Evolutionary conservation across 2,329 filamentous ascomycete species (phyloP).

Genomic region (Trichoderma aggressivum): DNA sequence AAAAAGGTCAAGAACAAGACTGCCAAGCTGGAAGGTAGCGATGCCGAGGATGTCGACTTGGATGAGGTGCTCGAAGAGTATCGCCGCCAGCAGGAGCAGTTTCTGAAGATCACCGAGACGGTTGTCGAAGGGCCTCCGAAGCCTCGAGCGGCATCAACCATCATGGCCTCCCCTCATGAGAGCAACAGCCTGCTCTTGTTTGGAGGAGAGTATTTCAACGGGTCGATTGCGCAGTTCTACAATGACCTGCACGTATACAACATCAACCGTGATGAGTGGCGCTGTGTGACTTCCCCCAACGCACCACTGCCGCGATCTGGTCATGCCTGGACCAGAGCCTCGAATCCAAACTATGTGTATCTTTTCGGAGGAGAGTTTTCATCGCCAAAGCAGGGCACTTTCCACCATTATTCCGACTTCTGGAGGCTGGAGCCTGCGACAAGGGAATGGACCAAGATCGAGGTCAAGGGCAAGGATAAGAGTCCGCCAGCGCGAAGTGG

Average conservation of each 20-base stretch:
- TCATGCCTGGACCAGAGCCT: conserved; percentile 90
- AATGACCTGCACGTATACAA: conserved; percentile 68
- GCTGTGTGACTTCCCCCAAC: conserved; percentile 84
- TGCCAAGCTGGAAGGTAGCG: conserved; percentile 73
- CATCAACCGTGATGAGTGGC: conserved; percentile 86
- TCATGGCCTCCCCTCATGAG: conserved; percentile 83
- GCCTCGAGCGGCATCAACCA: conserved; percentile 72
- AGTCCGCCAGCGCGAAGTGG: conserved; percentile 82
- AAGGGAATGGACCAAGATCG: conserved; percentile 88
- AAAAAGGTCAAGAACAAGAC: conserved; percentile 74
- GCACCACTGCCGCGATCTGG: conserved; percentile 85
- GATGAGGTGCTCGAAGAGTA: conserved; percentile 93
- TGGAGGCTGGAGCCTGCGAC: conserved; percentile 83
- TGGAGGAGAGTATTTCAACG: conserved; percentile 95
- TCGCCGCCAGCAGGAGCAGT: conserved; percentile 87
- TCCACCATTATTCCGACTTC: conserved; percentile 99
- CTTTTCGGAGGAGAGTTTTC: conserved; percentile 96
- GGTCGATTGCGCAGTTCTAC: conserved; percentile 72
- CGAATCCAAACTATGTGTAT: conserved; percentile 80
- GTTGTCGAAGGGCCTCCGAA: conserved; percentile 68
- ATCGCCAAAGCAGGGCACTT: conserved; percentile 93
- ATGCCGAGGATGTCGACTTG: conserved; percentile 88
- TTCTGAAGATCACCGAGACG: conserved; percentile 87
- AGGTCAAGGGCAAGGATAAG: conserved; percentile 72
- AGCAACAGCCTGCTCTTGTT: conserved; percentile 86